Conservation (phyloP, 441 rosid genomes). For the Adansonia gregorii region DNA sequence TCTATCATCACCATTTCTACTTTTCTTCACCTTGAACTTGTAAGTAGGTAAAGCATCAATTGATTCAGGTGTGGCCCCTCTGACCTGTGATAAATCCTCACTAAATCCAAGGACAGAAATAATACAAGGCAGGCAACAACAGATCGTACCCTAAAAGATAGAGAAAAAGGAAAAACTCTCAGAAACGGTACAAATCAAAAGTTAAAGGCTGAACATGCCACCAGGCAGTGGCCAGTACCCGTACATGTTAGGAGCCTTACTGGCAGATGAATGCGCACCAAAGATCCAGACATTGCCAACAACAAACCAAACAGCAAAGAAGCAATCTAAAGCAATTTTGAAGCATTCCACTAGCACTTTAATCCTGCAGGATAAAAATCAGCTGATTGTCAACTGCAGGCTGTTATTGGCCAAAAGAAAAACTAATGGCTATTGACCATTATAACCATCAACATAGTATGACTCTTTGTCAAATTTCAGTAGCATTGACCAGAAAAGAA, state of each 20-base stretch:
- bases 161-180: not conserved
- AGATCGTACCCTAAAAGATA: slow-evolving; percentile 49
- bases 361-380: slow-evolving; percentile 53
- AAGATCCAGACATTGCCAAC: slow-evolving; percentile 99
- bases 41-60: slow-evolving; percentile 86
- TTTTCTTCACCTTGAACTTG: slow-evolving; percentile 79
- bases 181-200: not conserved
- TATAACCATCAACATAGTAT: not conserved
- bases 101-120: slow-evolving; percentile 88
- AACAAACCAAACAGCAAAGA: slow-evolving; percentile 98
- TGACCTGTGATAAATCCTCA: slow-evolving; percentile 84
- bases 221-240: slow-evolving; percentile 47
- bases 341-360: slow-evolving; percentile 83
- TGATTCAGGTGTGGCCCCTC: slow-evolving; percentile 93
- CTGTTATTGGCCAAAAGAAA: not conserved
- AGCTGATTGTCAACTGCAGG: slow-evolving; percentile 7
- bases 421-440: not conserved
- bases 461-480: not conserved
- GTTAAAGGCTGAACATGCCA: not conserved
- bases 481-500: not conserved
- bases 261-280: slow-evolving; percentile 90
- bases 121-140: slow-evolving; percentile 96
- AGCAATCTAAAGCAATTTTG: slow-evolving; percentile 95
- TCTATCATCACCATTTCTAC: slow-evolving; percentile 50
- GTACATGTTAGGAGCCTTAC: slow-evolving; percentile 94